Base-by-base conservation (phyloP, 495 filamentous ascomycete genomes). In the Podospora pseudoanserina region DNA sequence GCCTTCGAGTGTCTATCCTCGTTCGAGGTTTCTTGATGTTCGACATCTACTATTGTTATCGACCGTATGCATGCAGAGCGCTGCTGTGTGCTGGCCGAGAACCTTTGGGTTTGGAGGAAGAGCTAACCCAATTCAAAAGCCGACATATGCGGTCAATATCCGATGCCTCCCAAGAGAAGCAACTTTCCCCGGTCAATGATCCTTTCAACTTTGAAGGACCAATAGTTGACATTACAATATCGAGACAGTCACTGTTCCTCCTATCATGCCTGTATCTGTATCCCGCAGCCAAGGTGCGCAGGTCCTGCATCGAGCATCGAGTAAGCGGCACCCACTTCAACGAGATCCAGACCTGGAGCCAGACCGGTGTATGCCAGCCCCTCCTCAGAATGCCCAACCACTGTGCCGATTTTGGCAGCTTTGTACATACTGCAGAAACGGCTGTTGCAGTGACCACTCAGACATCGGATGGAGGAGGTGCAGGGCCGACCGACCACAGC, bases 61-160 rank as follows among this genome's bases (percentile, higher is more conserved):
- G 0, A 49, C 9, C 39, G 4, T 13, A 49, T 49, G 15, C 15
- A 49, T 49, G 15, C 15, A 49, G 39, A 49, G 15, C 2, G 39
- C 2, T 49, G 39, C 39, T 13, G 39, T 11, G 39, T 49, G 39
- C 15, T 2, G 39, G 5, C 39, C 39, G 39, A 49, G 39, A 13
- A 49, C 15, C 15, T 49, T 13, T 6, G 15, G 39, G 9, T 49
- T 11, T 49, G 9, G 39, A 13, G 15, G 39, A 11, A 49, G 39
- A 49, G 15, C 56, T 59, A 20, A 13, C 56, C 56, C 7, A 59
- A 49, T 18, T 49, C 18, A 62, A 62, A 28, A 63, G 20, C 28
- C 61, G 30, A 23, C 5, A 65, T n/a, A 62, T 65, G 63, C 63
- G 67, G 67, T 68, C 67, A 68, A 61, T n/a, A 61, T 53, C 63